A percentile compares a stretch with the other conserved stretches of the same genome.
These are phyloP conservation scores for Sphaceloma murrayae DNA, from an alignment of 2,329 filamentous ascomycete genomes.

Conservation along the genomic window DNA sequence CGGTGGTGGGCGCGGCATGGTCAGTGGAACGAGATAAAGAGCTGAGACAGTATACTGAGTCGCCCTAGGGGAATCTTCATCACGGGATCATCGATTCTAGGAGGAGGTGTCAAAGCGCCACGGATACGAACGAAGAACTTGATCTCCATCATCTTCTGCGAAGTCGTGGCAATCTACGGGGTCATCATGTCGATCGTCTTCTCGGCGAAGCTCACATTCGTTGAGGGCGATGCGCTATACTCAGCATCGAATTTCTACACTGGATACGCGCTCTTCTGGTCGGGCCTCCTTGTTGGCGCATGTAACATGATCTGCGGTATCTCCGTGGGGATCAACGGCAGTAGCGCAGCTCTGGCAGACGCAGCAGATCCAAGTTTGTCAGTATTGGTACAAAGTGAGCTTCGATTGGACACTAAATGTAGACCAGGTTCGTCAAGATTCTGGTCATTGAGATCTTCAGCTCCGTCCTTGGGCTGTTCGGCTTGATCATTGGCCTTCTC, in stretches of 20 bases:
- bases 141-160: constrained; percentile 99
- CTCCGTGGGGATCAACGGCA: constrained; percentile 95
- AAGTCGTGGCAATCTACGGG: constrained; percentile 98
- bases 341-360: constrained; percentile 90
- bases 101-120: constrained; percentile 90
- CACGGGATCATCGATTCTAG: constrained; percentile 93
- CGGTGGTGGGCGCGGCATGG: constrained; percentile 96
- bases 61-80: constrained; percentile 87
- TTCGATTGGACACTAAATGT: constrained; percentile 3
- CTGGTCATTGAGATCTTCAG: constrained; percentile 99
- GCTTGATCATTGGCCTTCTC: constrained; percentile 86
- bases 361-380: constrained; percentile 85
- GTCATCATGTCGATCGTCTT: constrained; percentile 99
- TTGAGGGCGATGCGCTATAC: constrained; percentile 56
- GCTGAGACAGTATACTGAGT: constrained; percentile 11
- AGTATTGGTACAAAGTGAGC: constrained; percentile 31
- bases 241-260: constrained; percentile 81
- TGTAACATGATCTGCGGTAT: constrained; percentile 96
- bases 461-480: constrained; percentile 91
- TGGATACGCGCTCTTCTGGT: constrained; percentile 92
- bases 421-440: constrained; percentile 84
- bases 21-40: constrained; percentile 41
- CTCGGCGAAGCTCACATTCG: constrained; percentile 69
- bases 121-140: constrained; percentile 98
- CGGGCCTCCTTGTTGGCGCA: constrained; percentile 82